Conservation (phyloP, 768 basidiomycete genomes). For the Auricularia sp. region DNA sequence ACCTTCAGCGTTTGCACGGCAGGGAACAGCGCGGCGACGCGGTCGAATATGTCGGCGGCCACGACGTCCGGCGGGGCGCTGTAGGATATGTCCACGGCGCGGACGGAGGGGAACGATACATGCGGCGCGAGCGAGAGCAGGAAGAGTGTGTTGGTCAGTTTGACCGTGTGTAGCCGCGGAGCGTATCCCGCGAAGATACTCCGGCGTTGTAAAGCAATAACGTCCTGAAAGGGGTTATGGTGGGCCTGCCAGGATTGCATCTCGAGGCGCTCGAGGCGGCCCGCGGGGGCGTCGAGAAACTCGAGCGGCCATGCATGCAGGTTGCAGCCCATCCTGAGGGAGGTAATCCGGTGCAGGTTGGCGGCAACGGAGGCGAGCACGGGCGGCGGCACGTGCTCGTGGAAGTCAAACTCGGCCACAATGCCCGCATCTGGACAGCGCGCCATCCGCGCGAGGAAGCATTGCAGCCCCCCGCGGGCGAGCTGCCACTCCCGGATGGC, state of each 20-base stretch:
- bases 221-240: background rate
- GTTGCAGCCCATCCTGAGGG: background rate
- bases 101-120: background rate
- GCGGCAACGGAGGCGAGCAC: background rate
- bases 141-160: background rate
- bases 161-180: background rate
- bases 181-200: background rate
- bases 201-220: background rate
- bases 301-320: background rate
- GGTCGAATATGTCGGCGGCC: background rate
- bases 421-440: background rate
- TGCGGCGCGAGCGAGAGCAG: background rate
- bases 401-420: background rate
- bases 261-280: background rate
- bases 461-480: background rate
- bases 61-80: background rate
- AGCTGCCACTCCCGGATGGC: background rate
- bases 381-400: background rate
- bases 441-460: background rate
- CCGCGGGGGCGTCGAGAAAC: background rate
- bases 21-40: background rate
- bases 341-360: background rate
- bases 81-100: background rate
- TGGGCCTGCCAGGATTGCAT: background rate
- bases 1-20: background rate